Evolutionary conservation across 768 basidiomycete species (phyloP).

Genomic region (Termitomyces sp.): DNA sequence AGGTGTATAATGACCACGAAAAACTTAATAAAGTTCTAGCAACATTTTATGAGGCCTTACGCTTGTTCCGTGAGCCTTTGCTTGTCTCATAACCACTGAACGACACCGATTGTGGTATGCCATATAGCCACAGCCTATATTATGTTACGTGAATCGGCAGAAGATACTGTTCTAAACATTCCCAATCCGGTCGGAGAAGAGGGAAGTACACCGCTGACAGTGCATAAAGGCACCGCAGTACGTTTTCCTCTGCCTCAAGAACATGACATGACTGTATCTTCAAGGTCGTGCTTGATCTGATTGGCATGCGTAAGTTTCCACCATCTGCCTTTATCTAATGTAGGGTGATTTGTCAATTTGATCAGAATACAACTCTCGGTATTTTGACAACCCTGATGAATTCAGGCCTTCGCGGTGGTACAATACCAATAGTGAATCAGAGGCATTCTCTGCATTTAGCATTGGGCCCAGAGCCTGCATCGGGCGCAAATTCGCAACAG

Average conservation of each 20-base stretch:
- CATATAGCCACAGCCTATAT: slow-evolving; percentile 31
- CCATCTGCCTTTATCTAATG: background rate
- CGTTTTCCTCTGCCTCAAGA: background rate
- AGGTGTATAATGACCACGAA: slow-evolving; percentile 35
- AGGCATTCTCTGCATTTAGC: slow-evolving; percentile 41
- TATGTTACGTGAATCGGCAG: slow-evolving; percentile 34
- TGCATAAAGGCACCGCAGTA: slow-evolving; percentile 30
- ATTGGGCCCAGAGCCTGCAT: slow-evolving; percentile 47
- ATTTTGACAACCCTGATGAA: slow-evolving; percentile 40
- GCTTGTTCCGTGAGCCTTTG: slow-evolving; percentile 33
- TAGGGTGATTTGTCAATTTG: background rate
- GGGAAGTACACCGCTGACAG: slow-evolving; percentile 26
- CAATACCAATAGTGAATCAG: slow-evolving; percentile 33
- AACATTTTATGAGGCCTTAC: slow-evolving; percentile 36
- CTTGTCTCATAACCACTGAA: background rate
- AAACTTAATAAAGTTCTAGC: slow-evolving; percentile 38
- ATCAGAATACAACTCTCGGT: slow-evolving; percentile 44
- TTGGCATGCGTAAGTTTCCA: slow-evolving; percentile 39
- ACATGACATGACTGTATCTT: background rate
- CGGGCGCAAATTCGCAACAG: slow-evolving; percentile 49
- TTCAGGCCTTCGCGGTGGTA: slow-evolving; percentile 49
- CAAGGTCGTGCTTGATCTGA: slow-evolving; percentile 38
- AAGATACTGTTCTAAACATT: slow-evolving; percentile 36
- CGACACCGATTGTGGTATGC: background rate
- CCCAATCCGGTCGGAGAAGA: slow-evolving; percentile 35